A percentile compares a stretch with the other conserved stretches of the same genome.
These are phyloP conservation scores for Solanum chmielewskii DNA, from an alignment of 257 asterid genomes.

Conservation along the genomic window DNA sequence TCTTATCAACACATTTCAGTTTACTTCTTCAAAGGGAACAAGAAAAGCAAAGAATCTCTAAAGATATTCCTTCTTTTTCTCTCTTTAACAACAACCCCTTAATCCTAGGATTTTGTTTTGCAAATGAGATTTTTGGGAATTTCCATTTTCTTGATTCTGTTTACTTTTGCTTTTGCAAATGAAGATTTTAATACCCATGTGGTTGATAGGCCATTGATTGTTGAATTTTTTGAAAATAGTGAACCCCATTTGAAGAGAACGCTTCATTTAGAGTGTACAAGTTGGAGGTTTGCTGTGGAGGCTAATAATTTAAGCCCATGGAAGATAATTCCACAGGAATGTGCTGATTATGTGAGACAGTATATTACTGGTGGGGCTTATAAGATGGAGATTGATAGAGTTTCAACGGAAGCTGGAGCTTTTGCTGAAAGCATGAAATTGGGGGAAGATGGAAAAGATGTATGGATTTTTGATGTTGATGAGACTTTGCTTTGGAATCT, in stretches of 20 bases:
- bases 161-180: constrained; percentile 14
- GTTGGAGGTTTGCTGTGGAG: constrained; percentile 87
- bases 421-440: constrained; percentile 37
- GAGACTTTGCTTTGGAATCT: constrained; percentile 82
- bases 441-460: constrained; percentile 38
- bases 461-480: constrained; percentile 81
- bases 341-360: constrained; percentile 53
- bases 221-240: constrained; percentile 16
- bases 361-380: constrained; percentile 48
- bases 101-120: not conserved
- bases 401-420: constrained; percentile 31
- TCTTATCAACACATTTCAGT: not conserved
- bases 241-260: constrained; percentile 15
- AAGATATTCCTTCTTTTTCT: not conserved
- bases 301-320: constrained; percentile 70
- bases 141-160: constrained; percentile 14
- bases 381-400: constrained; percentile 41
- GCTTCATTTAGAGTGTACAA: constrained; percentile 33
- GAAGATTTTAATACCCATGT: constrained; percentile 5
- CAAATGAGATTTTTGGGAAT: constrained; percentile 17
- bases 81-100: not conserved
- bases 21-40: not conserved
- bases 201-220: constrained; percentile 16
- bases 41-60: not conserved
- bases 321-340: constrained; percentile 52